Evolutionary conservation across 2,329 filamentous ascomycete species (phyloP).

Genomic region (Apiospora rasikravindrae): DNA sequence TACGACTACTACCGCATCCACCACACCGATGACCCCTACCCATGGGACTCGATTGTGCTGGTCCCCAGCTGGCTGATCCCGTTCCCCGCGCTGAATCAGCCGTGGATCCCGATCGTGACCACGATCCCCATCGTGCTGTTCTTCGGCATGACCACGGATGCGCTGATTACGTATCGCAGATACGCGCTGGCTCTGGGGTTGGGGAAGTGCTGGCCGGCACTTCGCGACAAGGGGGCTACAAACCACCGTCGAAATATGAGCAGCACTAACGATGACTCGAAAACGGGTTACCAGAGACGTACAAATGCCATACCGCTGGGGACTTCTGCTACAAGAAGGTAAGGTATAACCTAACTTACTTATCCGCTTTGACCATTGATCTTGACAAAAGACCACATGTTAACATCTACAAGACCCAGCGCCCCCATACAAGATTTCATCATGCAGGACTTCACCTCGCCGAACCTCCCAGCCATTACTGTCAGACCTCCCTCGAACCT

Average conservation of each 20-base stretch:
- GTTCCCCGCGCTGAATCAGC: slow-evolving; percentile 49
- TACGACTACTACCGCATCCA: slow-evolving; percentile 52
- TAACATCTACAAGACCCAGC: neutral
- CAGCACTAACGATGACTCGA: neutral
- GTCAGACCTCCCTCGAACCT: neutral
- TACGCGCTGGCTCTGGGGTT: slow-evolving; percentile 28
- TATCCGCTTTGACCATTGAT: no score
- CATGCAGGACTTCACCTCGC: neutral
- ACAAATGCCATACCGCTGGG: neutral
- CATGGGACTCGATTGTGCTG: slow-evolving; percentile 55
- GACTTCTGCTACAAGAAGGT: neutral
- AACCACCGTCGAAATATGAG: neutral
- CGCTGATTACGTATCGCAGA: slow-evolving; percentile 53
- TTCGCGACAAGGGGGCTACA: neutral
- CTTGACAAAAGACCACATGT: no score
- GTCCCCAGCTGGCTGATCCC: slow-evolving; percentile 46
- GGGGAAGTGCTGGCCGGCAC: neutral
- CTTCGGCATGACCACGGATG: slow-evolving; percentile 62
- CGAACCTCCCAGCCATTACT: neutral
- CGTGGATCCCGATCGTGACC: slow-evolving; percentile 55
- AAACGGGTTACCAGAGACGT: neutral
- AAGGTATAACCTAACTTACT: neutral
- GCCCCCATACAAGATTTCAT: neutral
- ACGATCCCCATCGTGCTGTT: slow-evolving; percentile 56
- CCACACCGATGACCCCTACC: slow-evolving; percentile 40